phyloP scores from a whole-genome alignment of 352 stramenopile species.

The Phytophthora uliginosa region DNA sequence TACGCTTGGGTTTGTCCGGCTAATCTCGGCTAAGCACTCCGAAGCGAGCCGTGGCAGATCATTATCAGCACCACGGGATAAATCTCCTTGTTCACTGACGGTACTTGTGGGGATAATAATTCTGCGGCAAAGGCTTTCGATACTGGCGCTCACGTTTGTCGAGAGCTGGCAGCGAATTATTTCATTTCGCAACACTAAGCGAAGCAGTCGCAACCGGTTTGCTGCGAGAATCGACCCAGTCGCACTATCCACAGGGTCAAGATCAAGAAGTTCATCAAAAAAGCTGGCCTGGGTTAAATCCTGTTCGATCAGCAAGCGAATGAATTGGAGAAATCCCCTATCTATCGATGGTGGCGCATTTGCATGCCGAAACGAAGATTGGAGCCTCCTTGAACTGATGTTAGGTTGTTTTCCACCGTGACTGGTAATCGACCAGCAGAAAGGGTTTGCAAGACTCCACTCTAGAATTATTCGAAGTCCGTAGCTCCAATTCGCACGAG shows the following conservation, averaged over 20 bases:
- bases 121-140: conserved; percentile 25
- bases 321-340: conserved; percentile 44
- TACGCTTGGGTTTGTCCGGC: not conserved
- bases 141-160: conserved; percentile 6
- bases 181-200: conserved; percentile 26
- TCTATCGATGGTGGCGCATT: conserved; percentile 34
- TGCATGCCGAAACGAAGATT: not conserved
- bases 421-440: conserved; percentile 45
- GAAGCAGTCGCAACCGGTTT: conserved; percentile 35
- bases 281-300: conserved; percentile 38
- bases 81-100: not conserved
- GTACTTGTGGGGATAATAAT: not conserved
- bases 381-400: not conserved
- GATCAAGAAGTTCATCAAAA: conserved; percentile 36
- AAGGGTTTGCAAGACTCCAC: conserved; percentile 27
- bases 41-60: conserved; percentile 19
- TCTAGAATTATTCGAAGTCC: conserved; percentile 42
- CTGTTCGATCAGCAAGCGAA: conserved; percentile 54
- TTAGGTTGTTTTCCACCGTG: conserved; percentile 2
- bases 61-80: not conserved
- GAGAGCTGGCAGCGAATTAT: conserved; percentile 15
- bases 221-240: not conserved
- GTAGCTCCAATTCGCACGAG: conserved; percentile 29
- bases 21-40: conserved; percentile 32
- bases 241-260: not conserved